phyloP scores from a whole-genome alignment of 2,329 filamentous ascomycete species.

The Lasiodiplodia hormozganensis region DNA sequence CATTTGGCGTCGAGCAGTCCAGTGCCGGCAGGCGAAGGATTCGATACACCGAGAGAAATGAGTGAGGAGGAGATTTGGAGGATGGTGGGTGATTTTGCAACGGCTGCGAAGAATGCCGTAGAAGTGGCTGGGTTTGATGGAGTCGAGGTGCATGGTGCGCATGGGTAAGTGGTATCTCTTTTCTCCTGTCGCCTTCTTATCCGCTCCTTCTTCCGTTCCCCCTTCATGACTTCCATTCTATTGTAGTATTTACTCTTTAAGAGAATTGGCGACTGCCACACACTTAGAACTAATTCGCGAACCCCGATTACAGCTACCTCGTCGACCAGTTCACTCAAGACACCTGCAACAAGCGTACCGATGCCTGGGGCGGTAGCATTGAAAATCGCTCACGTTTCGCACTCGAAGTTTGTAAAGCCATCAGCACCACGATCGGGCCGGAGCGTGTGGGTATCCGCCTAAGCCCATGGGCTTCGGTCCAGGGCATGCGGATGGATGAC shows the following conservation, averaged over 20 bases:
- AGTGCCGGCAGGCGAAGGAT: conserved; percentile 32
- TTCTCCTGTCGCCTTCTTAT: too few species aligned
- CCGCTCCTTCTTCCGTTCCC: too few species aligned
- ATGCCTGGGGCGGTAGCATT: conserved; percentile 55
- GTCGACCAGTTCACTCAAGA: conserved; percentile 70
- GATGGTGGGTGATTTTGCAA: conserved; percentile 48
- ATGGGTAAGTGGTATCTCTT: conserved; percentile 51
- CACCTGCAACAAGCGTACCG: conserved; percentile 60
- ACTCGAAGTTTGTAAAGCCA: conserved; percentile 60
- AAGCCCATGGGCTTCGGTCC: conserved; percentile 66
- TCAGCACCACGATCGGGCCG: conserved; percentile 58
- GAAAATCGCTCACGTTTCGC: conserved; percentile 61
- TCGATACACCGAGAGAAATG: conserved; percentile 41
- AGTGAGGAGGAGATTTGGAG: conserved; percentile 48
- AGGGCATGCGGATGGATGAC: conserved; percentile 69
- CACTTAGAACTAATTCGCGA: not conserved
- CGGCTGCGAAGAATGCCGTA: conserved; percentile 54
- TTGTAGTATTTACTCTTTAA: too few species aligned
- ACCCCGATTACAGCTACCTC: conserved; percentile 61
- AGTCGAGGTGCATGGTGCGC: conserved; percentile 64
- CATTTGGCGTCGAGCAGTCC: conserved; percentile 40
- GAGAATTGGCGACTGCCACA: too few species aligned
- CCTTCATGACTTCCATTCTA: too few species aligned
- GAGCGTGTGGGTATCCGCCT: conserved; percentile 64
- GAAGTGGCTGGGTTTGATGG: conserved; percentile 64